These are phyloP conservation scores for Trichoderma arundinaceum DNA, from an alignment of 2,329 filamentous ascomycete genomes.

Conservation along the genomic window DNA sequence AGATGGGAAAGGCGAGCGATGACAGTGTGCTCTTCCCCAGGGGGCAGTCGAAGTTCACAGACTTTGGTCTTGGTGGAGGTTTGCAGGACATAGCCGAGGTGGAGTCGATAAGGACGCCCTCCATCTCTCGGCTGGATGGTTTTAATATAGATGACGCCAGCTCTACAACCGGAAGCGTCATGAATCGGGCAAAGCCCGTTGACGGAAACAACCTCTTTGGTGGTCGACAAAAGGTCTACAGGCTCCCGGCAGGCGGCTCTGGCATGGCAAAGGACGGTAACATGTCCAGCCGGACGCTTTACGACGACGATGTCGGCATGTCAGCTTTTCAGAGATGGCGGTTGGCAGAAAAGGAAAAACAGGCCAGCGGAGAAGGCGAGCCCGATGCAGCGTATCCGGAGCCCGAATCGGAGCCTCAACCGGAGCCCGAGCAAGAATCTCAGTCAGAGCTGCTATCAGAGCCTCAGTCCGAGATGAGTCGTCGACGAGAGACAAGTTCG, in stretches of 20 bases:
- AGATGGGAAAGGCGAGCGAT: slow-evolving; percentile 91
- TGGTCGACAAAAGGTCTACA: slow-evolving; percentile 94
- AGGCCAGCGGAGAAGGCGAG: slow-evolving; percentile 48
- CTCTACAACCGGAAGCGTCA: slow-evolving; percentile 70
- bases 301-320: slow-evolving; percentile 83
- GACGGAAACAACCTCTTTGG: slow-evolving; percentile 95
- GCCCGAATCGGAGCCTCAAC: slow-evolving; percentile 61
- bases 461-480: slow-evolving; percentile 67
- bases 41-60: slow-evolving; percentile 75
- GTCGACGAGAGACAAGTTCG: slow-evolving; percentile 84
- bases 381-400: slow-evolving; percentile 50
- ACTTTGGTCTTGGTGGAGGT: slow-evolving; percentile 65
- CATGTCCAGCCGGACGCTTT: slow-evolving; percentile 73
- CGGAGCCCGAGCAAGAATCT: slow-evolving; percentile 11
- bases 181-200: slow-evolving; percentile 79
- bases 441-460: slow-evolving; percentile 43
- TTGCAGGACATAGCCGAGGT: slow-evolving; percentile 90
- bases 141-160: slow-evolving; percentile 75
- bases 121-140: slow-evolving; percentile 66
- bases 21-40: slow-evolving; percentile 89
- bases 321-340: slow-evolving; percentile 84
- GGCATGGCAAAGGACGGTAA: slow-evolving; percentile 52
- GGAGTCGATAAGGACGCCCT: slow-evolving; percentile 73
- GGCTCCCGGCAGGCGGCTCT: slow-evolving; percentile 65
- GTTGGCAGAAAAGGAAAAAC: slow-evolving; percentile 63